phyloP scores from a whole-genome alignment of 495 filamentous ascomycete genomes.

The Podospora conica region DNA sequence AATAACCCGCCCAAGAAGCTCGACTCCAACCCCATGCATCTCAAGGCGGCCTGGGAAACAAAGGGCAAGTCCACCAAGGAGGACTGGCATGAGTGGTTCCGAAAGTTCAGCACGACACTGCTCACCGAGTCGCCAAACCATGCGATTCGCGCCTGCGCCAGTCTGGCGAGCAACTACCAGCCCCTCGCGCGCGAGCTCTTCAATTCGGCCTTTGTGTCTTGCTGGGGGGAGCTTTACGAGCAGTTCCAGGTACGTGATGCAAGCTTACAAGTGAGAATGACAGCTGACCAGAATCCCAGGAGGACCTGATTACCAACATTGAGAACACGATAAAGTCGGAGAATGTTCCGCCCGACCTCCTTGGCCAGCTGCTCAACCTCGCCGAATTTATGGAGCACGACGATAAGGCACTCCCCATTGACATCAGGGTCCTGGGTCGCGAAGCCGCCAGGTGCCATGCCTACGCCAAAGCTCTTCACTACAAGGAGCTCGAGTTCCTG shows the following conservation, averaged over 20 bases:
- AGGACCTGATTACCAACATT: constrained; percentile 90
- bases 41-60: constrained; percentile 96
- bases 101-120: constrained; percentile 90
- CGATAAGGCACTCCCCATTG: constrained; percentile 95
- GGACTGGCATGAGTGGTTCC: constrained; percentile 99
- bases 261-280: background rate
- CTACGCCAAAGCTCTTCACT: constrained; percentile 95
- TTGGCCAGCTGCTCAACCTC: constrained; percentile 90
- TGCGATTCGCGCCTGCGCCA: constrained; percentile 86
- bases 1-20: constrained; percentile 80
- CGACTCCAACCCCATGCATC: constrained; percentile 91
- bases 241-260: constrained; percentile 53
- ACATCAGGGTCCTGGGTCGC: constrained; percentile 85
- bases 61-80: constrained; percentile 91
- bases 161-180: constrained; percentile 81
- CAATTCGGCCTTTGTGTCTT: constrained; percentile 97
- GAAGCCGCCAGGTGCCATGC: constrained; percentile 95
- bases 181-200: constrained; percentile 90
- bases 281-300: constrained; percentile 41
- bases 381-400: constrained; percentile 99
- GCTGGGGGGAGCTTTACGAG: constrained; percentile 95
- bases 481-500: constrained; percentile 97
- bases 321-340: constrained; percentile 89
- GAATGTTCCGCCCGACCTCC: constrained; percentile 88
- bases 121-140: constrained; percentile 95